Percentiles rank a stretch among this genome's conserved stretches.
phyloP scores from a whole-genome alignment of 106 monocot species.

The Posidonia australis region DNA sequence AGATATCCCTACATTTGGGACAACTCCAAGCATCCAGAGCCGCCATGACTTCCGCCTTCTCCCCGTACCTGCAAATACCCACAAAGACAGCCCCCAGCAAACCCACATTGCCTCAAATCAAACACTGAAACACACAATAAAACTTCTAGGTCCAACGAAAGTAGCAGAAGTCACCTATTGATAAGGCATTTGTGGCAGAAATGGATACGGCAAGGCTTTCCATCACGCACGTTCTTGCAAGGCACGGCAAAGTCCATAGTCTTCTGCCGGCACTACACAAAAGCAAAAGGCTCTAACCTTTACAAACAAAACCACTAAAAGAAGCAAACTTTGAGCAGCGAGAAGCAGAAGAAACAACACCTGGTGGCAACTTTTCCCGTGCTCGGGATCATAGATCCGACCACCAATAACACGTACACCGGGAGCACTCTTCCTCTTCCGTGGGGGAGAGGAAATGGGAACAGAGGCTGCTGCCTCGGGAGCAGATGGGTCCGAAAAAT shows the following conservation, averaged over 20 bases:
- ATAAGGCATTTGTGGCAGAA: conserved; percentile 62
- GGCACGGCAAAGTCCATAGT: conserved; percentile 27
- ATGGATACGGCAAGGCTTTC: conserved; percentile 33
- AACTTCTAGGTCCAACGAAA: too few species aligned
- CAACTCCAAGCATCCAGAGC: conserved; percentile 33
- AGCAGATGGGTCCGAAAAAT: too few species aligned
- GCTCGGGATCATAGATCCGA: too few species aligned
- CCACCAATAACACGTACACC: too few species aligned
- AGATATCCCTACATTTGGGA: conserved; percentile 65
- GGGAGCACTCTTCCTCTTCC: too few species aligned
- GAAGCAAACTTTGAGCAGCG: too few species aligned
- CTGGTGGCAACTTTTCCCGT: too few species aligned
- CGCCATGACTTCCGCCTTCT: conserved; percentile 42
- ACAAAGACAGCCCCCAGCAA: neutral
- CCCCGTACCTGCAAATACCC: conserved; percentile 41
- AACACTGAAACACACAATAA: neutral
- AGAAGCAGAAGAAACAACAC: too few species aligned
- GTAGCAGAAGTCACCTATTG: conserved; percentile 31
- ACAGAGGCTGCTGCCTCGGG: too few species aligned
- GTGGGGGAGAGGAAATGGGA: too few species aligned
- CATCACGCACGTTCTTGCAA: conserved; percentile 26
- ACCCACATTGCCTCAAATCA: neutral
- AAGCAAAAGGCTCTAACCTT: too few species aligned
- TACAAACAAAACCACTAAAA: too few species aligned
- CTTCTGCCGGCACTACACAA: conserved; percentile 74